Percentiles rank a stretch among this genome's conserved stretches.
Conservation (phyloP, 495 filamentous ascomycete genomes). For the Xylaria curta region DNA sequence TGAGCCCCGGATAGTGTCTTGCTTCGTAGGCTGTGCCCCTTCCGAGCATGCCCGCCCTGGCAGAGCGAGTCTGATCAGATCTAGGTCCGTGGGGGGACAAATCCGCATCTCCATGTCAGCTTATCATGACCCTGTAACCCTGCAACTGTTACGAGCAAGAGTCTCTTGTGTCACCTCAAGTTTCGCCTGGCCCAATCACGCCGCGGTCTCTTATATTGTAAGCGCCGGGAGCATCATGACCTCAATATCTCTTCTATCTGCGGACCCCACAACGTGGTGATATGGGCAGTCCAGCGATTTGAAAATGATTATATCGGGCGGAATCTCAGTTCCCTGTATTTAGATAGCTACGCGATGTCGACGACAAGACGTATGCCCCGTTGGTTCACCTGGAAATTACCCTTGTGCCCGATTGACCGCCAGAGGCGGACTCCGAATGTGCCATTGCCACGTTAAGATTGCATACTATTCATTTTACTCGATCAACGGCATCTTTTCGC, state of each 20-base stretch:
- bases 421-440: background rate
- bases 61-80: background rate
- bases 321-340: background rate
- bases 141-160: slow-evolving; percentile 6
- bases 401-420: slow-evolving; percentile 3
- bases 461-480: background rate
- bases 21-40: slow-evolving; percentile 4
- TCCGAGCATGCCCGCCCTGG: slow-evolving; percentile 17
- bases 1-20: background rate
- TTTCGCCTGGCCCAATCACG: slow-evolving; percentile 10
- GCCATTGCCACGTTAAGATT: slow-evolving; percentile 4
- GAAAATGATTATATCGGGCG: background rate
- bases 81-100: background rate
- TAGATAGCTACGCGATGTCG: background rate
- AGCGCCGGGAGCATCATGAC: slow-evolving; percentile 9
- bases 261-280: background rate
- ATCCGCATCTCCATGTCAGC: slow-evolving; percentile 5
- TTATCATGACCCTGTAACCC: background rate
- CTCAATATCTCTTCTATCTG: background rate
- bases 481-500: background rate
- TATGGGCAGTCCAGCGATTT: background rate
- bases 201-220: slow-evolving; percentile 4
- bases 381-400: background rate
- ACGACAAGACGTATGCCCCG: background rate
- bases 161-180: slow-evolving; percentile 17